Conservation (phyloP, 2,329 filamentous ascomycete genomes). For the Dactylellina cionopaga region DNA sequence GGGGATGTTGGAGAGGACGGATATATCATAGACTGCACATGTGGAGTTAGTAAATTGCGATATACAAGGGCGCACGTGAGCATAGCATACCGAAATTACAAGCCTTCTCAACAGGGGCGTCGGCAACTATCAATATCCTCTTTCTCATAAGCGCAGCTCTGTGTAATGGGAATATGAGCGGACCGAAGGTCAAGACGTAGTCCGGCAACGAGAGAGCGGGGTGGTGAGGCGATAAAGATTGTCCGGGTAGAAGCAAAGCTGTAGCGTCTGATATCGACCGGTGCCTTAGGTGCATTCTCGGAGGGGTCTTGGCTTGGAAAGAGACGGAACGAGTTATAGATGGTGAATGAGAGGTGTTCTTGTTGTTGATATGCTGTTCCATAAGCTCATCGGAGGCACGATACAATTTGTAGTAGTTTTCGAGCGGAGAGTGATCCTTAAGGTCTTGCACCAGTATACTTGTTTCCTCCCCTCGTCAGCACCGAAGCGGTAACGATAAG, state of each 20-base stretch:
- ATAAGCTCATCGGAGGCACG: conserved; percentile 59
- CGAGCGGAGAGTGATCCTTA: conserved; percentile 71
- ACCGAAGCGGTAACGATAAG: conserved; percentile 4
- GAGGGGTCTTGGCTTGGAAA: conserved; percentile 55
- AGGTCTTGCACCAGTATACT: conserved; percentile 73
- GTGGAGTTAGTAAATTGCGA: conserved; percentile 54
- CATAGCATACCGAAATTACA: conserved; percentile 82
- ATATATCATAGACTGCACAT: conserved; percentile 83
- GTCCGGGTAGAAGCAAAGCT: conserved; percentile 69
- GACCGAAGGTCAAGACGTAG: conserved; percentile 85
- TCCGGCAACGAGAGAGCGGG: conserved; percentile 83
- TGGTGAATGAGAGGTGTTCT: conserved; percentile 32
- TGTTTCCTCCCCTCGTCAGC: conserved; percentile 57
- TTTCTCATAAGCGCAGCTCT: conserved; percentile 86
- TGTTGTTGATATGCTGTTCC: conserved; percentile 47
- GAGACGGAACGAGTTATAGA: conserved; percentile 46
- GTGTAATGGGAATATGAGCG: conserved; percentile 89
- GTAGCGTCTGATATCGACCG: conserved; percentile 72
- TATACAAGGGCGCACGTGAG: conserved; percentile 52
- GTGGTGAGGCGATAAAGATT: conserved; percentile 79
- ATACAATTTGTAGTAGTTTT: conserved; percentile 81
- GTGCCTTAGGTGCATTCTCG: conserved; percentile 66
- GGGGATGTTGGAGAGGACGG: conserved; percentile 89
- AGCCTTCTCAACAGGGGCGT: conserved; percentile 82
- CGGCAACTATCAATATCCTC: conserved; percentile 84